Conservation (phyloP, 2,329 filamentous ascomycete genomes). For the Pseudocercospora fijiensis region DNA sequence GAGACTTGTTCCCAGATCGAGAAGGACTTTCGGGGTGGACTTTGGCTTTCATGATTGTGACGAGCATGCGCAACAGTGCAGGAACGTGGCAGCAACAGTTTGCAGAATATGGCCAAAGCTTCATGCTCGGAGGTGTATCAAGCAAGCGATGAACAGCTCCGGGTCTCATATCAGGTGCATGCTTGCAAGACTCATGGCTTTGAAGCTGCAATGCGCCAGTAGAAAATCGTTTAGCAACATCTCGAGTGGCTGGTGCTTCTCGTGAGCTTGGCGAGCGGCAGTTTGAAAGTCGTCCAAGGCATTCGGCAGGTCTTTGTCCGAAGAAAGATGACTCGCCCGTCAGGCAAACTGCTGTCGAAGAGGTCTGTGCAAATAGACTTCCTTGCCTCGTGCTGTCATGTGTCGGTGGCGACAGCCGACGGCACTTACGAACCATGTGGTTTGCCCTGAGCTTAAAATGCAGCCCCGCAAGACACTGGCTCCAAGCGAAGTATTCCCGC, state of each 20-base stretch:
- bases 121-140: background rate
- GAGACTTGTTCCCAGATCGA: background rate
- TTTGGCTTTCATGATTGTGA: background rate
- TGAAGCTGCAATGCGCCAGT: background rate
- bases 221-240: background rate
- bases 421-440: background rate
- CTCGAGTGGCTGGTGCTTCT: background rate
- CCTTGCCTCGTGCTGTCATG: background rate
- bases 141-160: background rate
- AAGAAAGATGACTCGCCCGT: background rate
- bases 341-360: background rate
- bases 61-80: background rate
- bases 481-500: background rate
- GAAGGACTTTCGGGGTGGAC: background rate
- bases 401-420: conserved; percentile 4
- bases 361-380: background rate
- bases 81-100: background rate
- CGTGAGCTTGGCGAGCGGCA: background rate
- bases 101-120: background rate
- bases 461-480: background rate
- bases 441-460: background rate
- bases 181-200: background rate
- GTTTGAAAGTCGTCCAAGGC: background rate
- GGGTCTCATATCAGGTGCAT: background rate
- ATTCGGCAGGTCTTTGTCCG: background rate